Conservation (phyloP, 192 early-diverging fungal genomes). For the Physocladia obscura region DNA sequence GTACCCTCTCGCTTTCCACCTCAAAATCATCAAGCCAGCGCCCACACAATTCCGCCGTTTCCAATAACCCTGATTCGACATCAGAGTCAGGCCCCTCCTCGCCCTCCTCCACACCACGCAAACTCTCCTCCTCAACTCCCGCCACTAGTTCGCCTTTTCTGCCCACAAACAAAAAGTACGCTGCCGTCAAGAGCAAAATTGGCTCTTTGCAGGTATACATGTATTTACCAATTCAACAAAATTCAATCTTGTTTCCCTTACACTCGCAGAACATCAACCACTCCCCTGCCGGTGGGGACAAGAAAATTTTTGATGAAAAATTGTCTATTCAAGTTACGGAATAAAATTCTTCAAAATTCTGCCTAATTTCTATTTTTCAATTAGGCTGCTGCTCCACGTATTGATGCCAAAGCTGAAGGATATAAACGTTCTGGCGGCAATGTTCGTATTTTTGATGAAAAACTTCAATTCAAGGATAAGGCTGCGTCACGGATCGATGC, state of each 20-base stretch:
- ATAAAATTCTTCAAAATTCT: background rate
- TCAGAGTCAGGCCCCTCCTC: too few species aligned
- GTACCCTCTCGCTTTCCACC: background rate
- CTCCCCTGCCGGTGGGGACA: conserved; percentile 14
- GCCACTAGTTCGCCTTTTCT: background rate
- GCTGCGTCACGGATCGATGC: conserved; percentile 20
- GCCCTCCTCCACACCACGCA: background rate
- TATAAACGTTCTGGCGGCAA: background rate
- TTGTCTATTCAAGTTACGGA: background rate
- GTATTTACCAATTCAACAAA: background rate
- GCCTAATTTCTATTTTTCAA: background rate
- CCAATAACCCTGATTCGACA: too few species aligned
- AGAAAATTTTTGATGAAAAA: conserved; percentile 18
- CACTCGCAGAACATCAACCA: conserved; percentile 20
- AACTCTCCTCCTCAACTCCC: background rate
- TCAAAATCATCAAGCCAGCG: too few species aligned
- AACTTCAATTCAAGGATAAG: conserved; percentile 19
- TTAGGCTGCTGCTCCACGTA: conserved; percentile 9
- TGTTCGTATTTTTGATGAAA: conserved; percentile 17
- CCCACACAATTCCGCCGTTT: background rate
- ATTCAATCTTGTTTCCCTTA: background rate
- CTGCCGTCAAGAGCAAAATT: conserved; percentile 20
- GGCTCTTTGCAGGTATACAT: conserved; percentile 15
- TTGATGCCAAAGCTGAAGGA: conserved; percentile 8
- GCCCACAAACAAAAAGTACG: conserved; percentile 26